Base-by-base conservation (phyloP, 2,329 filamentous ascomycete genomes). In the Phialocephala subalpina region DNA sequence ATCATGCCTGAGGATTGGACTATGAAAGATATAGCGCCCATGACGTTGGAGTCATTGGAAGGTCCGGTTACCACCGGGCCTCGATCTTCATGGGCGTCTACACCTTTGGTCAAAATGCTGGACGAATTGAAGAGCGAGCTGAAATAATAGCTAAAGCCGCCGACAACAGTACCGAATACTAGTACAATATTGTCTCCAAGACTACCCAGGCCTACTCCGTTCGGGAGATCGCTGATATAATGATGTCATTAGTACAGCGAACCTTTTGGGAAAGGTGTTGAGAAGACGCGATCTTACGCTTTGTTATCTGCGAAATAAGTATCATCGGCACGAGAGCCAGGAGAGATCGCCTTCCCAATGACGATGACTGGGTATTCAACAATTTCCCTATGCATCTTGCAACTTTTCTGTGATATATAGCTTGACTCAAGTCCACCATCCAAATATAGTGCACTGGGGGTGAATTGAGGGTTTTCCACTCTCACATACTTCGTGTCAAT, bases 401-500 rank as follows among this genome's bases (percentile, higher is more conserved):
- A 47, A 20, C 6, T 20, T 20, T 20, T 3, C 2, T 2, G 6
- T 8, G 42, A 22, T 3, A 47, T n/a, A 20, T 18, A n/a, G n/a
- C 5, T 22, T n/a, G 5, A 2, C 4, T 20, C 3, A 20, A 47
- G 2, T 47, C 42, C 42, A 4, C 42, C 42, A n/a, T 47, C 42
- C 2, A 47, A 18, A 22, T 3, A 47, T 22, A 11, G 2, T 47
- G 42, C 2, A 20, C 20, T 47, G 6, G 20, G 42, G 4, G n/a
- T 47, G 3, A 47, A 4, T 22, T 47, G 42, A 2, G 42, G 20
- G 42, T 22, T 47, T 2, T 2, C 9, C 16, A 18, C 11, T 20
- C n/a, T 3, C 3, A 11, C 7, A 4, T 20, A 4, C 7, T 20
- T 2, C 16, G 3, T 2, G 2, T 3, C 16, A 2, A 11, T 3